A percentile compares a stretch with the other conserved stretches of the same genome.
Evolutionary conservation across 108 stramenopile genomes (phyloP).

Genomic region (Schizochytrium sp.): DNA sequence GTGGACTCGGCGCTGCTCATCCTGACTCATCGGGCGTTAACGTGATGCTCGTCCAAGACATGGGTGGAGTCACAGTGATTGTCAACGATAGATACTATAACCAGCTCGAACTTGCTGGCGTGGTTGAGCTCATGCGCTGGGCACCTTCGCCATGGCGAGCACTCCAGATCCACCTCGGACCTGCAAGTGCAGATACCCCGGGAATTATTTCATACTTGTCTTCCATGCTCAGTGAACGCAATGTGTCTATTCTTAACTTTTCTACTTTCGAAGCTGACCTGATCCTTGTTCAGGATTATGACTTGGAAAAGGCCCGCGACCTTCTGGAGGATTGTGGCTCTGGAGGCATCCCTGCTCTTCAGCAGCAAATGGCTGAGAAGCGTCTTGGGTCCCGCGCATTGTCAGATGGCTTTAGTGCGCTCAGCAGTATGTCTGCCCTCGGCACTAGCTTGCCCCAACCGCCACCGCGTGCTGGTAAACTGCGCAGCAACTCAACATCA

Average conservation of each 20-base stretch:
- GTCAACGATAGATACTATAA: conserved; percentile 7
- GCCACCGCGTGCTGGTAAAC: background rate
- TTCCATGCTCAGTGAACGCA: conserved; percentile 47
- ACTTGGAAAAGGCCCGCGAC: conserved; percentile 15
- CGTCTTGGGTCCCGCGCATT: background rate
- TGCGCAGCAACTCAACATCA: conserved; percentile 49
- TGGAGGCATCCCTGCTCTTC: conserved; percentile 22
- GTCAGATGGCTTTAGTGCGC: background rate
- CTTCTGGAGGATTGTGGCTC: conserved; percentile 18
- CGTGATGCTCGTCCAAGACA: conserved; percentile 49
- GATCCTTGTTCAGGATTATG: conserved; percentile 31
- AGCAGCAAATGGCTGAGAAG: conserved; percentile 61
- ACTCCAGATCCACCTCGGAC: conserved; percentile 47
- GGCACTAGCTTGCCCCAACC: background rate
- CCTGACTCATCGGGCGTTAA: conserved; percentile 18
- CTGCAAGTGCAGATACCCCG: conserved; percentile 48
- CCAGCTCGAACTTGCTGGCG: background rate
- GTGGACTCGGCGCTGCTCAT: background rate
- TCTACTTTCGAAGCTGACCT: conserved; percentile 59
- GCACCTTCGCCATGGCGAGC: conserved; percentile 41
- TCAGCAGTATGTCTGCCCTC: no score
- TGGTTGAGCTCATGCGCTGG: conserved; percentile 51
- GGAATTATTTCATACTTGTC: conserved; percentile 56
- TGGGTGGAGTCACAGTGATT: conserved; percentile 48
- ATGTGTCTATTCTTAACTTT: conserved; percentile 50